phyloP scores from a whole-genome alignment of 2,329 filamentous ascomycete genomes.

The Periconia sp. region DNA sequence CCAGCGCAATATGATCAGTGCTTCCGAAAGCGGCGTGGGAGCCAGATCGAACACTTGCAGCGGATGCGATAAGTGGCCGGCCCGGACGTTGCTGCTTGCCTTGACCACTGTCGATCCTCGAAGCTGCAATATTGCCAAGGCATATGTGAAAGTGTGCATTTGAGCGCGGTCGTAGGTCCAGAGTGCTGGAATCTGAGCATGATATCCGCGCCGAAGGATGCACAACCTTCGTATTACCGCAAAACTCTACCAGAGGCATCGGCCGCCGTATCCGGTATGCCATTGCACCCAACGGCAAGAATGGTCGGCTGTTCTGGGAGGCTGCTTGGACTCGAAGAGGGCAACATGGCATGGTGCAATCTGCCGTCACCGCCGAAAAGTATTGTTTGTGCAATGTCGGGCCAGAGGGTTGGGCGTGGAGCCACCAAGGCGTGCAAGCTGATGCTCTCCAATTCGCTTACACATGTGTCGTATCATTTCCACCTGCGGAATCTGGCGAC shows the following conservation, averaged over 20 bases:
- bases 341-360: no score
- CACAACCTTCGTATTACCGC: slow-evolving; percentile 28
- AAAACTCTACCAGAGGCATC: no score
- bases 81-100: slow-evolving; percentile 44
- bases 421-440: background rate
- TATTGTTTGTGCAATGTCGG: slow-evolving; percentile 29
- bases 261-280: no score
- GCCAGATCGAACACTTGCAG: slow-evolving; percentile 44
- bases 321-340: no score
- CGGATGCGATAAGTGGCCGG: slow-evolving; percentile 48
- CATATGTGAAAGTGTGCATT: slow-evolving; percentile 27
- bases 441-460: slow-evolving; percentile 31
- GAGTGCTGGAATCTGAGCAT: slow-evolving; percentile 25
- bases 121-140: slow-evolving; percentile 41
- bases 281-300: no score
- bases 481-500: slow-evolving; percentile 33
- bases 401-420: slow-evolving; percentile 23
- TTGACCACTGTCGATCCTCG: slow-evolving; percentile 42
- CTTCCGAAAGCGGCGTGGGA: slow-evolving; percentile 31
- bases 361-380: slow-evolving; percentile 6
- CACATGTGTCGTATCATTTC: slow-evolving; percentile 39
- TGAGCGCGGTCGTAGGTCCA: slow-evolving; percentile 19
- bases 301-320: no score
- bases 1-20: slow-evolving; percentile 21
- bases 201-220: slow-evolving; percentile 28